Base-by-base conservation (phyloP, 768 basidiomycete species). In the Tulasnella sp. region DNA sequence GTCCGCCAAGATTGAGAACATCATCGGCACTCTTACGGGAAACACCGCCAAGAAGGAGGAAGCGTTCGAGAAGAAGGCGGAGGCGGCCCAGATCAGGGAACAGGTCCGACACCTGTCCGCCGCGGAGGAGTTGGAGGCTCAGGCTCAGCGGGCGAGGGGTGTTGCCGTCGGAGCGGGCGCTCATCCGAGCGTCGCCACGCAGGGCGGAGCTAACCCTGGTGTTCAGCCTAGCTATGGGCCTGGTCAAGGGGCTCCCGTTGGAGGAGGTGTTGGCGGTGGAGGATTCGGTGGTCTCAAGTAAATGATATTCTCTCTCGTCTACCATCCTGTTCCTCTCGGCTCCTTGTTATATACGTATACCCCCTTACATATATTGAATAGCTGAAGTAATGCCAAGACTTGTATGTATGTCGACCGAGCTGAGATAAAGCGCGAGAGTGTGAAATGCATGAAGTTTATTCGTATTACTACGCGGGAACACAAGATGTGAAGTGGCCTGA, bases 21-120 rank as follows among this genome's bases (percentile, higher is more conserved):
- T 46, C 29, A 29, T 51, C 29, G 57, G 57, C 7, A 59, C 31
- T 49, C 21, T 59, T 21, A n/a, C 49, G 3, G 29, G 48, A 44
- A 49, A 44, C 27, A 49, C 46, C 19, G 34, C 46, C 11, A 49
- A 49, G 48, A 59, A 59, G 57, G 27, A 49, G 30, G 49, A 38
- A 27, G 57, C 45, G 49, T 46, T 59, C 11, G 57, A 31, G 34
- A 59, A 59, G 57, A 29, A 59, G 29, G 57, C 46, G 8, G 49
- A 59, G 34, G 57, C 24, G 2, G 49, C 46, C 17, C 24, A 25
- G 30, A 31, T 59, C 29, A 25, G 25, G 15, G 25, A 29, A 12
- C 57, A 59, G n/a, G 22, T 46, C 21, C 27, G 30, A 50, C 17
- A 59, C 30, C 2, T 59, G 11, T 24, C 22, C n/a, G 17, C 49